Conservation (phyloP, 192 early-diverging fungal genomes). For the Phlyctochytrium bullatum region DNA sequence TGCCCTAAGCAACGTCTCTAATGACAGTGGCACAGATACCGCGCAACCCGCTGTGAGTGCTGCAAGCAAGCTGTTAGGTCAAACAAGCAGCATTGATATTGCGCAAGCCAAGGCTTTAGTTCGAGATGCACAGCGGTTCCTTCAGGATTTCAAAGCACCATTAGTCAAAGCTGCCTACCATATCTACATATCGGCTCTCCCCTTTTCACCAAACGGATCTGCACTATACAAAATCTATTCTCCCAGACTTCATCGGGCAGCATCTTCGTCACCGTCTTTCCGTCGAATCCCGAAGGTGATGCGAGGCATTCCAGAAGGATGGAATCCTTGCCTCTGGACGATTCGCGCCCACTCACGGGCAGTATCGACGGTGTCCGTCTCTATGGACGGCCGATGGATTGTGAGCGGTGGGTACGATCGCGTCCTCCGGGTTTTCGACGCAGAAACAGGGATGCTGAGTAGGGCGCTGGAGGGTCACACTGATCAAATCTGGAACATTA, state of each 20-base stretch:
- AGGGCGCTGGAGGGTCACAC: slow-evolving; percentile 16
- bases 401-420: slow-evolving; percentile 16
- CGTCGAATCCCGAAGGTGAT: slow-evolving; percentile 25
- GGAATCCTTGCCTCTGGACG: not conserved
- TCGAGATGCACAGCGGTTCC: slow-evolving; percentile 4
- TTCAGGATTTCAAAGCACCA: slow-evolving; percentile 17
- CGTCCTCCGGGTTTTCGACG: slow-evolving; percentile 19
- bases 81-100: not conserved
- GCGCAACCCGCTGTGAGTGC: too few relatives aligned
- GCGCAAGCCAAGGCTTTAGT: slow-evolving; percentile 5
- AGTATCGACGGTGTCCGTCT: slow-evolving; percentile 9
- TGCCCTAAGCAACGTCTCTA: too few relatives aligned
- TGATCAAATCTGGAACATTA: slow-evolving; percentile 23
- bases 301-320: slow-evolving; percentile 1
- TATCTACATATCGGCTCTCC: slow-evolving; percentile 23
- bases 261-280: slow-evolving; percentile 17
- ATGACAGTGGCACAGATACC: too few relatives aligned
- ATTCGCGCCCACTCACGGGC: slow-evolving; percentile 2
- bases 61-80: too few relatives aligned
- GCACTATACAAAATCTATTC: slow-evolving; percentile 14
- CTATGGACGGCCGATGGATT: slow-evolving; percentile 3
- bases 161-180: slow-evolving; percentile 11
- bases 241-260: slow-evolving; percentile 9
- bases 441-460: slow-evolving; percentile 16
- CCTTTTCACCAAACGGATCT: slow-evolving; percentile 10